phyloP scores from a whole-genome alignment of 2,329 filamentous ascomycete genomes.

The Akanthomyces uredinophilus region DNA sequence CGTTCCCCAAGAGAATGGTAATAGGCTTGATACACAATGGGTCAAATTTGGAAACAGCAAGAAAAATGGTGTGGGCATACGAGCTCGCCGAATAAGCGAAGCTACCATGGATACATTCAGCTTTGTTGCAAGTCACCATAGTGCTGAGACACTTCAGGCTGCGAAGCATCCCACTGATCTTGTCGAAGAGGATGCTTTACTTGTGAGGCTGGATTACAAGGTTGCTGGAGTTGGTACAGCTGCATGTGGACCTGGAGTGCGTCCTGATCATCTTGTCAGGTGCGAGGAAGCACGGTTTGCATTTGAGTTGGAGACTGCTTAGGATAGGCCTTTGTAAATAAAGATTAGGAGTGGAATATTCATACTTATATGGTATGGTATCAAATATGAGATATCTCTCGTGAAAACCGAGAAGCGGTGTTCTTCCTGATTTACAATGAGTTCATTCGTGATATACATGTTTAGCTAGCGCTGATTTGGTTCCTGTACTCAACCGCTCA shows the following conservation, averaged over 20 bases:
- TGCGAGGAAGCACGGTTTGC: conserved; percentile 36
- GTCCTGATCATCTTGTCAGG: conserved; percentile 39
- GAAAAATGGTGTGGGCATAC: conserved; percentile 18
- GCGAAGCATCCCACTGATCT: conserved; percentile 62
- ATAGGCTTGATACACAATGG: conserved; percentile 57
- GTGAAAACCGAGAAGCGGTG: no score
- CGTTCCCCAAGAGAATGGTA: conserved; percentile 63
- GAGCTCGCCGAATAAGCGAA: conserved; percentile 17
- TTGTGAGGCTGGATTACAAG: conserved; percentile 39
- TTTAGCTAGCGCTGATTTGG: no score
- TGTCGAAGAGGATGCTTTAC: conserved; percentile 40
- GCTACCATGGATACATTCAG: conserved; percentile 32
- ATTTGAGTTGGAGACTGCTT: conserved; percentile 33
- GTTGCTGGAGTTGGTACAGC: conserved; percentile 47
- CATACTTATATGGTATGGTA: no score
- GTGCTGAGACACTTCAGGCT: conserved; percentile 45
- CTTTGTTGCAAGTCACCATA: conserved; percentile 54
- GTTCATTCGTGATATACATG: no score
- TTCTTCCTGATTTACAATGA: no score
- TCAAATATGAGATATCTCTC: no score
- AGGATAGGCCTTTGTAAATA: no score
- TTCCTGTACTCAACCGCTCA: no score
- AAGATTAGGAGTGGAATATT: no score
- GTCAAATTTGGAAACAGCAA: conserved; percentile 33
- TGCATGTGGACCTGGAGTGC: conserved; percentile 44